Evolutionary conservation across 192 early-diverging fungal species (phyloP), one percentile per base, ranked within the genome.

Genomic region (Coemansia sp.): DNA sequence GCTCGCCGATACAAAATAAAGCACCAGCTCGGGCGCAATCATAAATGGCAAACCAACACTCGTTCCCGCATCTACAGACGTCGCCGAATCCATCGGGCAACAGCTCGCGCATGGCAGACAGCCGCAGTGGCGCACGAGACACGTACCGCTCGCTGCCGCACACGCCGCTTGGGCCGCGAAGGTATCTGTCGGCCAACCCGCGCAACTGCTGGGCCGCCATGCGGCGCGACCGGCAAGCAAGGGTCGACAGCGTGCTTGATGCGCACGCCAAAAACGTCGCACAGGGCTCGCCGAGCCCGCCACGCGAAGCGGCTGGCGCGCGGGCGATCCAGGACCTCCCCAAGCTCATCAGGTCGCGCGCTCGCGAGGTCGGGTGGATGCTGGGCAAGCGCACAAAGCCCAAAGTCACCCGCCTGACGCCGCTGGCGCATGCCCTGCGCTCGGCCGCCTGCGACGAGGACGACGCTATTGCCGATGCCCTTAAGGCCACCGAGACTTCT

Each of bases 291-390:
- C 40, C 40, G 21, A 42, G 40, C 40, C 40, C 40, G 9, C 40
- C 40, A 9, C 40, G 19, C 40, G 40, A 29, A 38, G 53, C 26
- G 26, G 23, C 29, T 14, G 17, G 22, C 18, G 37, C 45, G 30
- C 33, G 41, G 45, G 33, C 33, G 25, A n/a, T n/a, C n/a, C 40
- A 58, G 29, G 60, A 66, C 4, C 32, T 67, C 14, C 55, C 59
- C 34, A 55, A 51, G 17, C 53, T 38, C 5, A 59, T 75, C 37
- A 59, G 71, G 14, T 11, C 50, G 33, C 60, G 64, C 2, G 71
- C 71, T n/a, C 64, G 65, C 55, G 73, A 76, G 3, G 50, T 61
- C 1, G 65, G 47, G 30, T 69, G 60, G 66, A 54, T 69, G 73
- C 43, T 65, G 18, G 66, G 66, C 37, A 53, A 58, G 33, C 56